phyloP scores from a whole-genome alignment of 805 yeast genomes.

The Candida ficus region DNA sequence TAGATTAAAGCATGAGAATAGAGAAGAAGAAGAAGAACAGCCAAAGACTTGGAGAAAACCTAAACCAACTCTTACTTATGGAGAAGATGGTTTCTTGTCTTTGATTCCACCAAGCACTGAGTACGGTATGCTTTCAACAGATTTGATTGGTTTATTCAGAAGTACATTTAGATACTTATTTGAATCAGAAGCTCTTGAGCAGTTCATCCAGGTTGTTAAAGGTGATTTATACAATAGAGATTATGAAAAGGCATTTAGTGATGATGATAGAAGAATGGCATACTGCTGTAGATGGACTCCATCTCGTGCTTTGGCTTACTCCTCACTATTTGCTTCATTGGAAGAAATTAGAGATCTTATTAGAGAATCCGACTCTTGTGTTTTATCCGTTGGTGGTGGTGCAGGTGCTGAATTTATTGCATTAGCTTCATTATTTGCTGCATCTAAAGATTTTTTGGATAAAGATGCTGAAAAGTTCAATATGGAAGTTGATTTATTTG shows the following conservation, averaged over 20 bases:
- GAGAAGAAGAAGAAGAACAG: conserved; percentile 8
- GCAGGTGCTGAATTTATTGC: conserved; percentile 79
- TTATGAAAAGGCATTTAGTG: conserved; percentile 63
- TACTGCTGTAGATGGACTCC: conserved; percentile 87
- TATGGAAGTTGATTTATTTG: conserved; percentile 47
- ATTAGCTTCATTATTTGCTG: conserved; percentile 51
- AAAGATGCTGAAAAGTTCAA: conserved; percentile 29
- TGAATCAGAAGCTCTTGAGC: conserved; percentile 23
- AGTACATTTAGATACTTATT: conserved; percentile 19
- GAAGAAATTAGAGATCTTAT: conserved; percentile 35
- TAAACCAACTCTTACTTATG: background rate
- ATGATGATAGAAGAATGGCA: conserved; percentile 60
- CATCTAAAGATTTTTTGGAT: conserved; percentile 18
- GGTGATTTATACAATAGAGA: conserved; percentile 64
- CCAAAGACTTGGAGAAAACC: background rate
- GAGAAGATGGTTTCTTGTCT: conserved; percentile 5
- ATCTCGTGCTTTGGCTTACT: conserved; percentile 69
- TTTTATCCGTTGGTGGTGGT: conserved; percentile 80
- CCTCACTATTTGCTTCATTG: conserved; percentile 56
- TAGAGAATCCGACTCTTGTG: conserved; percentile 27
- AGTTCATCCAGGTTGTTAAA: conserved; percentile 63
- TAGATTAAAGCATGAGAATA: conserved; percentile 10
- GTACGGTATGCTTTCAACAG: conserved; percentile 19
- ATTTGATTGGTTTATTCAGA: conserved; percentile 19
- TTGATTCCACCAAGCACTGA: conserved; percentile 17